Evolutionary conservation across 1,139 yeast genomes (phyloP).

Genomic region (Pichia sp.): DNA sequence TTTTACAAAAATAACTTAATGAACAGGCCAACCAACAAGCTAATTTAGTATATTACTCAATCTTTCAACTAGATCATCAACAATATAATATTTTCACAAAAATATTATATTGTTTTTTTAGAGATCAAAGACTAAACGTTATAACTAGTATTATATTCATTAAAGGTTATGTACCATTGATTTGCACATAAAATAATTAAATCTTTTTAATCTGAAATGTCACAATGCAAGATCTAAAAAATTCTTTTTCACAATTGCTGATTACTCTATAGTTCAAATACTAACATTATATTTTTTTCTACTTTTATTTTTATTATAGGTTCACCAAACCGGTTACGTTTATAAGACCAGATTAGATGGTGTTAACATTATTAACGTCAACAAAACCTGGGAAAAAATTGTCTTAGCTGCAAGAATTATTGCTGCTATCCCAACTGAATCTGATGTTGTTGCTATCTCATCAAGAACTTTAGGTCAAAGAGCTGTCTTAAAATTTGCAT

Average conservation of each 20-base stretch:
- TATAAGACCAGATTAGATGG: conserved; percentile 99
- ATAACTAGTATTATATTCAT: no score
- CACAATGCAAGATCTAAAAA: background rate
- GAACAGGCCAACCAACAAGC: no score
- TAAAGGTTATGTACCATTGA: no score
- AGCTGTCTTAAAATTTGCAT: conserved; percentile 98
- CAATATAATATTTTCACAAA: no score
- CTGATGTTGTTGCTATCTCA: conserved; percentile 98
- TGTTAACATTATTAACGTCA: conserved; percentile 95
- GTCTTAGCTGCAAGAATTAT: conserved; percentile 99
- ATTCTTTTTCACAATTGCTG: background rate
- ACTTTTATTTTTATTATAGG: conserved; percentile 38
- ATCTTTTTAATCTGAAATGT: no score
- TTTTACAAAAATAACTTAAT: no score
- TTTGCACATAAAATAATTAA: no score
- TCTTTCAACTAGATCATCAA: no score
- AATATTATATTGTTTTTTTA: no score
- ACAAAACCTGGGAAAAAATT: conserved; percentile 99
- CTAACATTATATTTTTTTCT: conserved; percentile 12
- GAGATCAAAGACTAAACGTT: no score
- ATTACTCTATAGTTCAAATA: conserved; percentile 1
- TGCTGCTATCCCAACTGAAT: conserved; percentile 98
- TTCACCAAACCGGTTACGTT: conserved; percentile 99
- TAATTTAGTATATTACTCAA: no score
- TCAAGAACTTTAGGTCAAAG: conserved; percentile 99